Conservation (phyloP, 2,329 filamentous ascomycete genomes). For the Diaporthe citriasiana region DNA sequence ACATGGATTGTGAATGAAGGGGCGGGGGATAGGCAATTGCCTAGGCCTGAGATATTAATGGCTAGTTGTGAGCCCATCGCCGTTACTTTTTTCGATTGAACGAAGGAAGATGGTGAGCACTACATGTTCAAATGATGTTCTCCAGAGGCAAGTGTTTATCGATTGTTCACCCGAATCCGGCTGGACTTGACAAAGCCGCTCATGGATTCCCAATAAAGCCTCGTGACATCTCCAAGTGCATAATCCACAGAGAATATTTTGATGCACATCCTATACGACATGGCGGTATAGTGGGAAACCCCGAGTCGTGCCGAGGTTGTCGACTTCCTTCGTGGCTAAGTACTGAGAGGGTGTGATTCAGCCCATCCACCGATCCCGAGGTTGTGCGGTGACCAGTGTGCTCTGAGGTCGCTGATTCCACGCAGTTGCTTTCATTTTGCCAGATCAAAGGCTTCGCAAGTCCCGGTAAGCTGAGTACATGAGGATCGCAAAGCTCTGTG, state of each 20-base stretch:
- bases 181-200: background rate
- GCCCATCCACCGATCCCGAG: background rate
- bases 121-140: background rate
- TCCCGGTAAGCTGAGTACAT: background rate
- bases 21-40: background rate
- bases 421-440: too few relatives aligned
- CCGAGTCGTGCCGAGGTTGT: background rate
- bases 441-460: too few relatives aligned
- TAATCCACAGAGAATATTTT: background rate
- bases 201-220: background rate
- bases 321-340: background rate
- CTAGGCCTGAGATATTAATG: background rate
- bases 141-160: background rate
- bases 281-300: too few relatives aligned
- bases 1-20: too few relatives aligned
- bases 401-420: too few relatives aligned
- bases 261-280: too few relatives aligned
- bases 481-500: conserved; percentile 8
- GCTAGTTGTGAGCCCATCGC: too few relatives aligned
- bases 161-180: background rate
- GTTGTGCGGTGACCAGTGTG: too few relatives aligned
- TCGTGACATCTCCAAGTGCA: accelerated
- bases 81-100: background rate
- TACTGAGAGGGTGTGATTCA: background rate
- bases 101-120: background rate